Percentiles rank a stretch among this genome's conserved stretches.
These are phyloP conservation scores for Musa acuminata DNA, from an alignment of 176 grass and related monocot species.

Conservation along the genomic window DNA sequence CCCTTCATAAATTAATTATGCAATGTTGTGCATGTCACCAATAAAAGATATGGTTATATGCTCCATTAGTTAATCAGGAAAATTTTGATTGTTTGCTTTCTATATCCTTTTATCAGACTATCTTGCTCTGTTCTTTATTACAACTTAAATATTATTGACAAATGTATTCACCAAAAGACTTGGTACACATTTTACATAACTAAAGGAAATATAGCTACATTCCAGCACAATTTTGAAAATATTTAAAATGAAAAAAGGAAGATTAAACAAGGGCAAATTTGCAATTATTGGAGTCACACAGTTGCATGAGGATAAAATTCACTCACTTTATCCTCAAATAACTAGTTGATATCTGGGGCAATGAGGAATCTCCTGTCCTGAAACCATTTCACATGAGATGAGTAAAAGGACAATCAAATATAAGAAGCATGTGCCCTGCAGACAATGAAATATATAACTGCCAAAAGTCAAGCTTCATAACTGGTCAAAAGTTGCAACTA, in stretches of 20 bases:
- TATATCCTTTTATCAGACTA: too few relatives aligned
- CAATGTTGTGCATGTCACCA: too few relatives aligned
- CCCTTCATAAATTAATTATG: too few relatives aligned
- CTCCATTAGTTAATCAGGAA: too few relatives aligned
- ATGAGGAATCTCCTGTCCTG: slow-evolving; percentile 45
- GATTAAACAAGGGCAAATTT: background rate
- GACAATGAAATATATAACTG: slow-evolving; percentile 17
- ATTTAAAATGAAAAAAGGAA: background rate
- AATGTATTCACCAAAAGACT: background rate
- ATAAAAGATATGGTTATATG: too few relatives aligned
- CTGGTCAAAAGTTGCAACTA: slow-evolving; percentile 59
- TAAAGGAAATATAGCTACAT: background rate
- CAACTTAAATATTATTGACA: background rate
- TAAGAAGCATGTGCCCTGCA: slow-evolving; percentile 4
- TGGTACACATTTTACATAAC: background rate
- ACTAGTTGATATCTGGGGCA: slow-evolving; percentile 57
- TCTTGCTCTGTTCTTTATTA: too few relatives aligned
- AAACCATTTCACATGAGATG: slow-evolving; percentile 31
- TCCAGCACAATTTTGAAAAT: background rate
- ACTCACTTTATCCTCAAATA: slow-evolving; percentile 85
- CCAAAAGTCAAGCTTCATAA: slow-evolving; percentile 27
- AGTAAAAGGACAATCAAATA: slow-evolving; percentile 6
- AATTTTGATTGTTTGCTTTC: too few relatives aligned
- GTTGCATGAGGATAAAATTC: slow-evolving; percentile 9
- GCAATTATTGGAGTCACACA: background rate